Base-by-base conservation (phyloP, 768 basidiomycete species). In the Daedalea quercina region DNA sequence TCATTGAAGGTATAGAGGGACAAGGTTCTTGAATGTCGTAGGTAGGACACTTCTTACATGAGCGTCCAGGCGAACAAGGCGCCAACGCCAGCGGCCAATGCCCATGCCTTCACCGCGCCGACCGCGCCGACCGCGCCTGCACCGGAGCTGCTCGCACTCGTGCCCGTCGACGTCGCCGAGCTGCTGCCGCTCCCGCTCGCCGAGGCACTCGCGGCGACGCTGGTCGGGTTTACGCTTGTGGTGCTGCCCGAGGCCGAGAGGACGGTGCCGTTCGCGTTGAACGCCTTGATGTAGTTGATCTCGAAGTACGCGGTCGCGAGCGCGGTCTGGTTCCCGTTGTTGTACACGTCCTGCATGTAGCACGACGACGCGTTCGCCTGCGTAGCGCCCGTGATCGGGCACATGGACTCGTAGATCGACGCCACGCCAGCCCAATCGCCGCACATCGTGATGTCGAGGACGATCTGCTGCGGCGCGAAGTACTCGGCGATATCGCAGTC, bases 381-480 rank as follows among this genome's bases (percentile, higher is more conserved):
- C 9, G 71, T 72, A n/a, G 68, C 51, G 3, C 70, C 71, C 15
- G 61, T 57, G 19, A 63, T 53, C 22, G 57, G 53, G 56, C 81
- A 84, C 0, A 74, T 70, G 13, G 70, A 63, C 11, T 55, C 57
- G 57, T 84, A 79, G 19, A 75, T 63, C 13, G 63, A 52, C 0
- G 75, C 66, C 7, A 70, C 54, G 8, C 83, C 82, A 1, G 82
- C 83, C 77, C 78, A 80, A 45, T 65, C 56, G 54, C 82, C 76
- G 65, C 84, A 80, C 25, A 84, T 72, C 3, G 74, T 77, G 56
- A 82, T 84, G 54, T 83, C 76, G 47, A 84, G 53, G 13, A 82
- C 73, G 2, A 82, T 63, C 51, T 77, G 71, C 60, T 82, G 81
- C 19, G 72, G 66, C 3, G 69, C 66, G 60, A 80, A 79, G 61